Percentiles rank a stretch among this genome's conserved stretches.
These are phyloP conservation scores for Leptographium wingfieldii DNA, from an alignment of 2,329 filamentous ascomycete species.

Conservation along the genomic window DNA sequence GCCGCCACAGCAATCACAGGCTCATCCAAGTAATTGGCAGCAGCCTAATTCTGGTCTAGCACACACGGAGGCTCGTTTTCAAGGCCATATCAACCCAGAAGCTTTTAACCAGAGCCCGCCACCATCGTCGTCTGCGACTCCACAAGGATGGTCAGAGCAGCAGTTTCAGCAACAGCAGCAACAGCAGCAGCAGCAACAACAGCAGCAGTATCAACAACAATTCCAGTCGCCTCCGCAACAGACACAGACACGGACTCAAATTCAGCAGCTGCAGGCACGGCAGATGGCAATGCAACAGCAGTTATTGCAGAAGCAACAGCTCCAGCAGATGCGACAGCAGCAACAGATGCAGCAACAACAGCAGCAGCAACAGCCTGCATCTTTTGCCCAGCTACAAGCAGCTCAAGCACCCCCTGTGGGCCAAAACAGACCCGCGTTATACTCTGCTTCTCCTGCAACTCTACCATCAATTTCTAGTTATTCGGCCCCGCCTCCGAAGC, in stretches of 20 bases:
- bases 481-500: background rate
- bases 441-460: background rate
- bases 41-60: background rate
- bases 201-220: background rate
- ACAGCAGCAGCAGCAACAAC: background rate
- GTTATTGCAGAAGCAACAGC: background rate
- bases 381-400: background rate
- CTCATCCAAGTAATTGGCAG: background rate
- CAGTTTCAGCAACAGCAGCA: slow-evolving; percentile 1
- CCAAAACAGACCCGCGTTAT: background rate
- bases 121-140: background rate
- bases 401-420: background rate
- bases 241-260: background rate
- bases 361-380: background rate
- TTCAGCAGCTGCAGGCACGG: background rate
- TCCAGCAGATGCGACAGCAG: background rate
- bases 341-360: slow-evolving; percentile 3
- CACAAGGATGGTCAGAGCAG: background rate
- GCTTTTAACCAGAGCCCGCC: background rate
- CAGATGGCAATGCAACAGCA: background rate
- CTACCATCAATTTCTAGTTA: background rate
- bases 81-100: background rate
- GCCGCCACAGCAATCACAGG: slow-evolving; percentile 6
- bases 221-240: background rate
- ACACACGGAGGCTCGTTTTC: background rate